Base-by-base conservation (phyloP, 352 stramenopile genomes). In the Thraustochytrium sp. region DNA sequence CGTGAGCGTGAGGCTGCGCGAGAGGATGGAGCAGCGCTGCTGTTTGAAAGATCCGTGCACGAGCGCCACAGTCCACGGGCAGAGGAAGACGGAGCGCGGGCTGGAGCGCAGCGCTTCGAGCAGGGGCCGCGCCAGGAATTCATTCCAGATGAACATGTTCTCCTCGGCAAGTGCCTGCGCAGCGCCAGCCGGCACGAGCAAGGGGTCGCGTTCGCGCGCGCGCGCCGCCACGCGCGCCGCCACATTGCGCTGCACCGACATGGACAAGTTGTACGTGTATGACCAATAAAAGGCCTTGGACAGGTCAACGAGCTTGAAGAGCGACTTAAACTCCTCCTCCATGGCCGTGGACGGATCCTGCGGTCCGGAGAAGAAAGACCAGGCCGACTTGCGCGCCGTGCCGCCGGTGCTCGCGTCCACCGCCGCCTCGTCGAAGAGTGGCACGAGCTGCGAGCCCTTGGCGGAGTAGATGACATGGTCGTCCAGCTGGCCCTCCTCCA, bases 1-100 rank as follows among this genome's bases (percentile, higher is more conserved):
- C 31, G 96, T 96, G 42, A 99, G 91, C 0, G 68, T 80, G 5
- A 80, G 53, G 36, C 68, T 80, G 23, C 68, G 46, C 23, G 68
- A 80, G 42, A 80, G 9, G 29, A 80, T 80, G 3, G 48, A 65
- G 68, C 68, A 80, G 53, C 68, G 68, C 44, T 80, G 68, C 29
- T 80, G 68, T 31, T 64, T 61, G 36, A 80, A 80, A 11, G 68
- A 80, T 4, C 68, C 68, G 40, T 80, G 68, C 13, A 80, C 53
- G 8, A 80, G 68, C 1, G 68, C 31, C 18, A 80, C 36, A 4
- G 38, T 44, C 68, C 68, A 80, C 16, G 68, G 68, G 8, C 42
- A 80, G 13, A 54, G 8, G 68, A 54, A 51, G 18, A 65, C 31
- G 18, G 68, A 64, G 8, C 64, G 48, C 29, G 38, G 21, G 62